These are phyloP conservation scores for Globisporangium lucens DNA, from an alignment of 352 stramenopile species.

Conservation along the genomic window DNA sequence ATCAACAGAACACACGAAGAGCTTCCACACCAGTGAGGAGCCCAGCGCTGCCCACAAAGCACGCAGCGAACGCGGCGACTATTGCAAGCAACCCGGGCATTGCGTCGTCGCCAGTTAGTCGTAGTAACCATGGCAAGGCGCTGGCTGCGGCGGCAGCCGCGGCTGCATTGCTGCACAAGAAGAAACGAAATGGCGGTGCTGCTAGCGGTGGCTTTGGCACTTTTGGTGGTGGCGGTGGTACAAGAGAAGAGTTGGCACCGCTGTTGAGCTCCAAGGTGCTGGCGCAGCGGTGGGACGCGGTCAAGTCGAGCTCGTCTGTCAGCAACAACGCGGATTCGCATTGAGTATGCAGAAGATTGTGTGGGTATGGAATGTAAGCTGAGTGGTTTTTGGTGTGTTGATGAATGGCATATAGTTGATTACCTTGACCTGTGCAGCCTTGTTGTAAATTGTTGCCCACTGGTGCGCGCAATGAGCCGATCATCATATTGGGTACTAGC, in stretches of 20 bases:
- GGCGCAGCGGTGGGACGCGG: constrained; percentile 45
- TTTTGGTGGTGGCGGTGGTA: constrained; percentile 10
- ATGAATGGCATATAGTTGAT: background rate
- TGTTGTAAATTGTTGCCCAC: background rate
- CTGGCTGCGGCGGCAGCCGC: constrained; percentile 9
- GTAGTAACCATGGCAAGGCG: constrained; percentile 7
- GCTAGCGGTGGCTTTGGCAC: background rate
- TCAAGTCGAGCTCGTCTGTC: constrained; percentile 4
- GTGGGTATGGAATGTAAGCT: background rate
- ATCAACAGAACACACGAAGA: background rate
- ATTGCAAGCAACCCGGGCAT: constrained; percentile 19
- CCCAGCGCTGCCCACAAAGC: background rate
- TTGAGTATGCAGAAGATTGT: background rate
- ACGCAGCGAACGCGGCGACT: background rate
- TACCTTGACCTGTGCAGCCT: background rate
- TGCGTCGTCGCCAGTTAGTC: background rate
- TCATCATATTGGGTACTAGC: too few relatives aligned
- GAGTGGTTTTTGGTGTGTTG: background rate
- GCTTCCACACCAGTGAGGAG: background rate
- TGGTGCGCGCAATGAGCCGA: too few relatives aligned
- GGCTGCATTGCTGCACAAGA: constrained; percentile 8
- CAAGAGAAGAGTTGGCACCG: constrained; percentile 56
- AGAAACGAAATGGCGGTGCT: constrained; percentile 5
- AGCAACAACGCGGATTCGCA: constrained; percentile 7
- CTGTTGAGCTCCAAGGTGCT: constrained; percentile 54